Evolutionary conservation across 2,329 filamentous ascomycete species (phyloP).

Genomic region (Ramularia endophylla): DNA sequence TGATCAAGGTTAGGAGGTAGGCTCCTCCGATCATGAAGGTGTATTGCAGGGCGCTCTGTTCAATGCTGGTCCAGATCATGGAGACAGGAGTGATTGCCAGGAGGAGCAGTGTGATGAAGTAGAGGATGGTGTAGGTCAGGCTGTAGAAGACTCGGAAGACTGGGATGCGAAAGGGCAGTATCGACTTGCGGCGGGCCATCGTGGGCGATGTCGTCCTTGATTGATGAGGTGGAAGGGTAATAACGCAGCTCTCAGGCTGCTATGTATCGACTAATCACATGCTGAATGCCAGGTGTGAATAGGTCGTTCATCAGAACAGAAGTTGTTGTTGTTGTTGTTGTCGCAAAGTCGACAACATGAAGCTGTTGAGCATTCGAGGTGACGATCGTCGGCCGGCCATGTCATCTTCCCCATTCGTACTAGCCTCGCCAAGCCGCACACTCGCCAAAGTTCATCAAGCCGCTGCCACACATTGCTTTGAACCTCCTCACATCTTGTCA

Average conservation of each 20-base stretch:
- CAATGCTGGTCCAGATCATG: conserved; percentile 66
- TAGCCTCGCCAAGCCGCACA: too few species aligned
- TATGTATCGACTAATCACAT: conserved; percentile 1
- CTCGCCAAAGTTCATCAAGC: too few species aligned
- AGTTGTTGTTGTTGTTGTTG: too few species aligned
- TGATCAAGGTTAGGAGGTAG: conserved; percentile 65
- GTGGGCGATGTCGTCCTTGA: conserved; percentile 4
- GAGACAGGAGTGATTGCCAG: conserved; percentile 76
- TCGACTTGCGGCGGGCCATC: conserved; percentile 13
- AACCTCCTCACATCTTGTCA: too few species aligned
- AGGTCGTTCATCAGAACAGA: too few species aligned
- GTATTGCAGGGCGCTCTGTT: conserved; percentile 64
- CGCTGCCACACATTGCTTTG: too few species aligned
- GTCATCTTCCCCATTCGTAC: too few species aligned
- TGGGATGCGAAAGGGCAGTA: conserved; percentile 42
- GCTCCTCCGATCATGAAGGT: conserved; percentile 73
- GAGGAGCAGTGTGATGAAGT: conserved; percentile 65
- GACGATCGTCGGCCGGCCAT: too few species aligned
- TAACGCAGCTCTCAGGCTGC: conserved; percentile 9
- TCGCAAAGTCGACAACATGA: too few species aligned
- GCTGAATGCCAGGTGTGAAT: not conserved
- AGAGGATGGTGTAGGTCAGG: conserved; percentile 65
- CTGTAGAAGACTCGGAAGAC: conserved; percentile 78
- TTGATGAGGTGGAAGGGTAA: conserved; percentile 2
- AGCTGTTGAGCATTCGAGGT: too few species aligned